A percentile compares a stretch with the other conserved stretches of the same genome.
Evolutionary conservation across 2,329 filamentous ascomycete species (phyloP).

Genomic region (Stagonosporopsis chrysanthemi): DNA sequence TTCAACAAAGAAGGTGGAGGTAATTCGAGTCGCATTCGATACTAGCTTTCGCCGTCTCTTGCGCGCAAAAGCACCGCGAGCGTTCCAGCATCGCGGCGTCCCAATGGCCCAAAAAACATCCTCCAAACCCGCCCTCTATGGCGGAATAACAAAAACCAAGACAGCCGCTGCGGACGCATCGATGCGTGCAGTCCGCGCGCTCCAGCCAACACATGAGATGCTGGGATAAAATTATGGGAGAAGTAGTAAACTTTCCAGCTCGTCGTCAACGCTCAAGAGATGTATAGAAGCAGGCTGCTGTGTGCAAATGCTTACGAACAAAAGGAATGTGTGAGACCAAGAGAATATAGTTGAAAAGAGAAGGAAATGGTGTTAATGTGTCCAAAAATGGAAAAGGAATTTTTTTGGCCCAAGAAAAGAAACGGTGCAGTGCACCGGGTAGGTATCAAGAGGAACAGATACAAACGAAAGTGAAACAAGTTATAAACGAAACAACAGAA

Average conservation of each 20-base stretch:
- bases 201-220: slow-evolving; percentile 17
- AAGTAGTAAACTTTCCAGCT: slow-evolving; percentile 12
- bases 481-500: slow-evolving; percentile 12
- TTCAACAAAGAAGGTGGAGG: slow-evolving; percentile 2
- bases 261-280: slow-evolving; percentile 20
- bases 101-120: slow-evolving; percentile 9
- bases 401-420: slow-evolving; percentile 26
- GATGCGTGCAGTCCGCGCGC: slow-evolving; percentile 4
- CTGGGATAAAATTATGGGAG: slow-evolving; percentile 16
- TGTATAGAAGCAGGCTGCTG: slow-evolving; percentile 9
- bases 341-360: not conserved
- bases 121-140: slow-evolving; percentile 12
- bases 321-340: not conserved
- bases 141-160: slow-evolving; percentile 11
- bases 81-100: slow-evolving; percentile 12
- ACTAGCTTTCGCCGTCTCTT: slow-evolving; percentile 16
- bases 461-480: slow-evolving; percentile 23
- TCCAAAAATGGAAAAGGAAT: slow-evolving; percentile 12
- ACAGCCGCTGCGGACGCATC: slow-evolving; percentile 1
- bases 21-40: slow-evolving; percentile 15
- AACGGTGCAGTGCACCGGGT: slow-evolving; percentile 34
- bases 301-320: slow-evolving; percentile 10
- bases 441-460: slow-evolving; percentile 30
- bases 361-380: not conserved
- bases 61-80: slow-evolving; percentile 12